Conservation (phyloP, 2,329 filamentous ascomycete genomes). For the Phaeosphaeriaceae sp. region DNA sequence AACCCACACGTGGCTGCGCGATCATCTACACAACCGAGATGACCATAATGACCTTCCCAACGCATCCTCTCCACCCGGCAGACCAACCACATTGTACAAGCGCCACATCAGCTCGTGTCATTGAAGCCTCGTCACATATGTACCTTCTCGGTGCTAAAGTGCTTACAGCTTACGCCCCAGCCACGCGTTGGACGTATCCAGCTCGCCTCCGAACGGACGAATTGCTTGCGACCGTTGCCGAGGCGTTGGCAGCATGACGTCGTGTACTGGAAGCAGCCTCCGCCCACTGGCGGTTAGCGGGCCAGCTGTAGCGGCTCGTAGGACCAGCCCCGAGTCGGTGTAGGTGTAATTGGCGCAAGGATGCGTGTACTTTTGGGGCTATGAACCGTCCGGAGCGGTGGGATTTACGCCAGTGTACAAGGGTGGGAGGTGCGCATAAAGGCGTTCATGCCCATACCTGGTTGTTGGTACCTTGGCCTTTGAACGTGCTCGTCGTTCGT, state of each 20-base stretch:
- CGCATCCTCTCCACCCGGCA: background rate
- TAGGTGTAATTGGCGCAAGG: slow-evolving; percentile 1
- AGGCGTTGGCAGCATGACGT: slow-evolving; percentile 10
- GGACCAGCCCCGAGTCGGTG: background rate
- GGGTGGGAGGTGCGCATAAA: background rate
- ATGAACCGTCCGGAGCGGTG: background rate
- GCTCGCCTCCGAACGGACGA: slow-evolving; percentile 8
- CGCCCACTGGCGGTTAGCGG: background rate
- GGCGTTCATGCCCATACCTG: slow-evolving; percentile 3
- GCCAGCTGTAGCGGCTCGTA: background rate
- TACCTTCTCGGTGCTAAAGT: background rate
- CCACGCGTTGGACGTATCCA: slow-evolving; percentile 7
- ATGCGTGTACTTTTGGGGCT: slow-evolving; percentile 4
- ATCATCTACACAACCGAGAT: slow-evolving; percentile 9
- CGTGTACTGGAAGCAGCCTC: background rate
- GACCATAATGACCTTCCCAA: slow-evolving; percentile 12
- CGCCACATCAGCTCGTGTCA: slow-evolving; percentile 2
- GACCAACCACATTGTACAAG: slow-evolving; percentile 1
- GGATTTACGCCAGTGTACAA: background rate
- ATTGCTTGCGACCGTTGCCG: slow-evolving; percentile 7
- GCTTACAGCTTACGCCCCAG: slow-evolving; percentile 2
- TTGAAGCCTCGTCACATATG: slow-evolving; percentile 1
- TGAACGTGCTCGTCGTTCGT: background rate
- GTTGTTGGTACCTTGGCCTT: background rate
- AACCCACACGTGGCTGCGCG: background rate